A percentile compares a stretch with the other conserved stretches of the same genome.
phyloP scores from a whole-genome alignment of 208 protist species.

The Leishmania guyanensis region DNA sequence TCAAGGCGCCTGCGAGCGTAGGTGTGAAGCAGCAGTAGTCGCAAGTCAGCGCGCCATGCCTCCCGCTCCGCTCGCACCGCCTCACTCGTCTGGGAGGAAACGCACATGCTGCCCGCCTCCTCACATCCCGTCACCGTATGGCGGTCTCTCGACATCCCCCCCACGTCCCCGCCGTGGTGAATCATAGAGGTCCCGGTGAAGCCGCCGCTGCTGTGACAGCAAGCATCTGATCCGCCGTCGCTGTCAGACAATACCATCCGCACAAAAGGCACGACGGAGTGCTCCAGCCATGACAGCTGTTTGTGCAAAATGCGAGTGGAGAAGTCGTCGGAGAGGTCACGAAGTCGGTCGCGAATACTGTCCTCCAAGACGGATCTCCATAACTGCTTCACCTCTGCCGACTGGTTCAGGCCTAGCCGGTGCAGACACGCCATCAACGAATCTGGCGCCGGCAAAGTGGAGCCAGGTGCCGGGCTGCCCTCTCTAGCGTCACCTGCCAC shows the following conservation, averaged over 20 bases:
- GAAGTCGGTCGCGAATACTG: slow-evolving; percentile 48
- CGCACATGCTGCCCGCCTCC: too few species aligned
- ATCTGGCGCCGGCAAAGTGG: slow-evolving; percentile 20
- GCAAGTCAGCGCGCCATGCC: slow-evolving; percentile 71
- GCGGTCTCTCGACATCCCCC: neutral
- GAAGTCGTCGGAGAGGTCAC: slow-evolving; percentile 69
- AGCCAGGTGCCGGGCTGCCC: neutral
- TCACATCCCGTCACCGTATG: neutral
- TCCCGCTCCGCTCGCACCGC: slow-evolving; percentile 47
- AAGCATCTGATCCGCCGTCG: neutral
- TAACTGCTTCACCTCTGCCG: slow-evolving; percentile 59
- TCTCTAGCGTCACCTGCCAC: neutral
- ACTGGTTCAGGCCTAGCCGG: slow-evolving; percentile 59
- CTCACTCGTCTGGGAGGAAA: neutral
- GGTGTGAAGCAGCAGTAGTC: slow-evolving; percentile 50
- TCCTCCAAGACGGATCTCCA: slow-evolving; percentile 65
- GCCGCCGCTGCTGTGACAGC: neutral
- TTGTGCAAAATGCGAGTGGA: slow-evolving; percentile 48
- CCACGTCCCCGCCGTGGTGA: neutral
- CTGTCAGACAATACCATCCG: slow-evolving; percentile 38
- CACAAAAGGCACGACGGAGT: slow-evolving; percentile 74
- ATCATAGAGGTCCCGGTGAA: neutral
- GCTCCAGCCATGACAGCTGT: slow-evolving; percentile 67
- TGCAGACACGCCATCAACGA: slow-evolving; percentile 58
- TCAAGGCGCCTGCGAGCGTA: slow-evolving; percentile 67